Percentiles rank a stretch among this genome's conserved stretches.
Conservation (phyloP, 257 asterid genomes). For the Henckelia pumila region DNA sequence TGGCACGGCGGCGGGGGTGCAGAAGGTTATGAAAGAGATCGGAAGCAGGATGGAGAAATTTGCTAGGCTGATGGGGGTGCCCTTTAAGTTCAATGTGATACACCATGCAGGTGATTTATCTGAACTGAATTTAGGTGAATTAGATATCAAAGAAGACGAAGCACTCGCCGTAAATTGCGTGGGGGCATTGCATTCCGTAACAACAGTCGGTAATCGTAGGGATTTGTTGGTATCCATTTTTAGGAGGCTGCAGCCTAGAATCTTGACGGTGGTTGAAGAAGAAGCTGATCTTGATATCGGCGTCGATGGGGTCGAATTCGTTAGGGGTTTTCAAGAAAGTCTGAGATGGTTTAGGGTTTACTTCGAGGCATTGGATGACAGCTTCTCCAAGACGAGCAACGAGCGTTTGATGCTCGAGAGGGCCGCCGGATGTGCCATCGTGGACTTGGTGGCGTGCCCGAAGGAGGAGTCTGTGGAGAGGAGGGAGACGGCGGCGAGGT, state of each 20-base stretch:
- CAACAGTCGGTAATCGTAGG: slow-evolving; percentile 43
- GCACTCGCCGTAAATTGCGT: slow-evolving; percentile 76
- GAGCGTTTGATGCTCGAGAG: slow-evolving; percentile 92
- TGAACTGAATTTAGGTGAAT: slow-evolving; percentile 45
- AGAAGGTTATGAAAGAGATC: slow-evolving; percentile 79
- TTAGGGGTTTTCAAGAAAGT: slow-evolving; percentile 70
- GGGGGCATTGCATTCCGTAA: slow-evolving; percentile 64
- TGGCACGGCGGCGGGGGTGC: slow-evolving; percentile 42
- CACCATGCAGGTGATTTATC: slow-evolving; percentile 81
- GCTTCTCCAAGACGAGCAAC: slow-evolving; percentile 65
- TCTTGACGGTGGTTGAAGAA: slow-evolving; percentile 78
- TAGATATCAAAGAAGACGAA: slow-evolving; percentile 69
- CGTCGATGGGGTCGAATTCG: slow-evolving; percentile 53
- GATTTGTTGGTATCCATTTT: slow-evolving; percentile 54
- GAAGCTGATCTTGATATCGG: slow-evolving; percentile 88
- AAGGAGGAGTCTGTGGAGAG: slow-evolving; percentile 68
- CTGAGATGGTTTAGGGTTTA: slow-evolving; percentile 92
- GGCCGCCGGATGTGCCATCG: slow-evolving; percentile 77
- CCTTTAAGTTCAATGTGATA: slow-evolving; percentile 58
- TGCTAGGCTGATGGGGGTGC: slow-evolving; percentile 96
- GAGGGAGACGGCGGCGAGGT: slow-evolving; percentile 74
- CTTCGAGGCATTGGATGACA: slow-evolving; percentile 80
- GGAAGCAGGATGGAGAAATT: slow-evolving; percentile 87
- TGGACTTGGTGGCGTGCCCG: slow-evolving; percentile 79
- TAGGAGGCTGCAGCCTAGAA: slow-evolving; percentile 59